Base-by-base conservation (phyloP, 2,329 filamentous ascomycete species). In the Lojkania enalia region DNA sequence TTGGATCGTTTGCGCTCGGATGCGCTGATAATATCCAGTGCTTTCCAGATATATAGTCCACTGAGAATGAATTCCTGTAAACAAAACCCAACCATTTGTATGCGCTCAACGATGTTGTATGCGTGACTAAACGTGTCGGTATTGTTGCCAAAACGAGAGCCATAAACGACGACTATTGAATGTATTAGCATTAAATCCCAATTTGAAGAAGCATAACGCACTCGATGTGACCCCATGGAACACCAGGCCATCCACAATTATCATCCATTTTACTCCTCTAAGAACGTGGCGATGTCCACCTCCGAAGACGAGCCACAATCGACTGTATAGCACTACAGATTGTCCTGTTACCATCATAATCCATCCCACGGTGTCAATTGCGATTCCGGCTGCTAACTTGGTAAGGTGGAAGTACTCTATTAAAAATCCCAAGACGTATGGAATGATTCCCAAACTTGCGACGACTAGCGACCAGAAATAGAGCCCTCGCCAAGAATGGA, bases 271-370 rank as follows among this genome's bases (percentile, higher is more conserved):
- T 3, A 82, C 73, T 1, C 69, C 60, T 3, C 66, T 71, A 1
- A 84, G 67, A 2, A 75, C 75, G 60, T 35, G 39, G 18, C 42
- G 63, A 3, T 63, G 58, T 9, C 71, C 65, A 31, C 79, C 74
- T 3, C 73, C 72, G n/a, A 82, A 63, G 3, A 85, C 72, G 1
- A 85, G 69, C 56, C 83, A 79, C 0, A 85, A 69, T 4, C 82
- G 73, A 2, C 79, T 82, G 64, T 81, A 85, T 0, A 85, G 67
- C 1, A 85, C 81, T n/a, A 83, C 50, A 0, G 76, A 75, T 57
- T 83, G 79, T 0, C 81, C 82, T 0, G 80, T 82, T 0, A 84
- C 78, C 78, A 84, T 82, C 2, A 69, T 55, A 57, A 74, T 76
- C 77, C 81, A 78, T 7, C 78, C 80, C 44, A 81, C 46, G 41